These are phyloP conservation scores for Pseudocercospora macadamiae DNA, from an alignment of 2,329 filamentous ascomycete genomes.

Conservation along the genomic window DNA sequence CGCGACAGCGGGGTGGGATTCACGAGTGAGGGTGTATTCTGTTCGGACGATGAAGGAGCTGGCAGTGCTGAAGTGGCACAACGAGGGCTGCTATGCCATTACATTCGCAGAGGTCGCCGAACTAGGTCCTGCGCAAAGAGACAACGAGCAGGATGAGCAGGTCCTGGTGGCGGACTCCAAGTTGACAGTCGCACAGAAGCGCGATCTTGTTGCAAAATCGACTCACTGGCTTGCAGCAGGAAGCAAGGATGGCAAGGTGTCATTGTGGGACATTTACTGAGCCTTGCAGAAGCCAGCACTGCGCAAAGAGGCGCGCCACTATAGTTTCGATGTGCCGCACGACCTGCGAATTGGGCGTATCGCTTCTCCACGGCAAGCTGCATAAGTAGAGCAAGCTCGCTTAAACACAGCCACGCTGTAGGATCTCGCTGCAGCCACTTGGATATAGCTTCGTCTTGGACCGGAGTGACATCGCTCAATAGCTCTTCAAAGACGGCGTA, in stretches of 20 bases:
- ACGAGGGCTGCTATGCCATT: conserved; percentile 80
- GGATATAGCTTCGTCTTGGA: too few species aligned
- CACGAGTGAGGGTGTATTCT: conserved; percentile 75
- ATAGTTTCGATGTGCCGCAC: too few species aligned
- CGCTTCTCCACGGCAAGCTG: too few species aligned
- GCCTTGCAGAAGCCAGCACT: too few species aligned
- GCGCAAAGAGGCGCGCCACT: too few species aligned
- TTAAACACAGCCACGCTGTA: too few species aligned
- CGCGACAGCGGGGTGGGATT: conserved; percentile 92
- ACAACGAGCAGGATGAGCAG: conserved; percentile 1
- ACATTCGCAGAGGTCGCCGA: conserved; percentile 63
- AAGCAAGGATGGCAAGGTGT: conserved; percentile 93
- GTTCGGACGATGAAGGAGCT: conserved; percentile 80
- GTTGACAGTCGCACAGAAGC: conserved; percentile 39
- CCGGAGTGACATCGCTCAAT: too few species aligned
- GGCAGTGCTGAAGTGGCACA: conserved; percentile 93
- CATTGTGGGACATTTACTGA: conserved; percentile 88
- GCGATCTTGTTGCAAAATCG: conserved; percentile 60
- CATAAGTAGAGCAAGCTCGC: too few species aligned
- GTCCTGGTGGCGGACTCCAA: conserved; percentile 8
- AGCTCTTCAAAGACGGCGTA: too few species aligned
- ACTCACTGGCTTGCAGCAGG: conserved; percentile 90
- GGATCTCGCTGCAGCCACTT: too few species aligned
- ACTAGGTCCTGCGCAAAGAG: background rate
- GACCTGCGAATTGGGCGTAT: background rate